These are phyloP conservation scores for Penicillium maclennaniae DNA, from an alignment of 495 filamentous ascomycete genomes.

Conservation along the genomic window DNA sequence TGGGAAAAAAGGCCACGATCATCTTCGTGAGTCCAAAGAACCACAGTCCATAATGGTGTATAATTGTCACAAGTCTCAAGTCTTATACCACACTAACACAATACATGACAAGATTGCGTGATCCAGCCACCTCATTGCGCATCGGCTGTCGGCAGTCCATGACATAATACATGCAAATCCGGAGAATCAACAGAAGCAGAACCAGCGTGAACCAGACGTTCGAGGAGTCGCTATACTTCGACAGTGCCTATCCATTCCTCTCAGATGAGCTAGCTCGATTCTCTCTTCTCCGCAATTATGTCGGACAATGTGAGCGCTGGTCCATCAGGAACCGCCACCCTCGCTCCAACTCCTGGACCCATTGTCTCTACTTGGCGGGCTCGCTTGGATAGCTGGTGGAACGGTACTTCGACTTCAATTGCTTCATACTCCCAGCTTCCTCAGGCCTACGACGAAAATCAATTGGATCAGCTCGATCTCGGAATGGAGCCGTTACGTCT, in stretches of 20 bases:
- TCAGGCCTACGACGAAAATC: conserved; percentile 6
- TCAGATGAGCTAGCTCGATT: neutral
- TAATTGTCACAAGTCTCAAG: neutral
- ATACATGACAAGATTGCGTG: conserved; percentile 8
- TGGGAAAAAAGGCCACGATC: too few species aligned
- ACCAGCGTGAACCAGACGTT: conserved; percentile 2
- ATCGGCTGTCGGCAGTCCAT: conserved; percentile 23
- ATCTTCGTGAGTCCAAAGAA: neutral
- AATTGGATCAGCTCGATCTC: neutral
- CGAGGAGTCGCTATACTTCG: neutral
- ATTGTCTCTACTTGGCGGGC: conserved; percentile 7
- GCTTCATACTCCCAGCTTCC: conserved; percentile 14
- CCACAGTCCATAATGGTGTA: neutral
- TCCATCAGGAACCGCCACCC: conserved; percentile 12
- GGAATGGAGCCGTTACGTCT: conserved; percentile 23
- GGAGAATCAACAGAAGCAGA: conserved; percentile 8
- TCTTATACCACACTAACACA: neutral
- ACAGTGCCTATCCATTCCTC: neutral
- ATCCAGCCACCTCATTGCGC: conserved; percentile 12
- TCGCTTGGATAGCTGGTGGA: conserved; percentile 11
- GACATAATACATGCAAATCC: conserved; percentile 22
- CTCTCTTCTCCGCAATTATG: conserved; percentile 9
- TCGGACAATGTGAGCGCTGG: conserved; percentile 6
- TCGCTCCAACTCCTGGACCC: conserved; percentile 13
- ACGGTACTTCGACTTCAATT: neutral